Base-by-base conservation (phyloP, 108 stramenopile genomes). In the Cyclotella distinguenda region DNA sequence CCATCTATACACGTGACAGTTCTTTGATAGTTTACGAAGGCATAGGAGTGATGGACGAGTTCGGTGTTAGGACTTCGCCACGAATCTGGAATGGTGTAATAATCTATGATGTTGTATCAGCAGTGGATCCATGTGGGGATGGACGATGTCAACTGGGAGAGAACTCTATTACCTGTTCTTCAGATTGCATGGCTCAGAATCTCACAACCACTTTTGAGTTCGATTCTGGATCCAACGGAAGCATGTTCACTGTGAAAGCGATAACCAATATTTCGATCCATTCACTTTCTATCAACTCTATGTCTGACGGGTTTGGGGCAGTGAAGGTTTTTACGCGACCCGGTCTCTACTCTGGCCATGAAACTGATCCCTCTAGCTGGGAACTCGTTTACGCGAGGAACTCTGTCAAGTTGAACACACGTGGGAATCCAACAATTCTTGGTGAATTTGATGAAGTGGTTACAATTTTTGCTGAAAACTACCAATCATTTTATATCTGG, bases 301-400 rank as follows among this genome's bases (percentile, higher is more conserved):
- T 56, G 43, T 26, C 55, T 7, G 54, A 33, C 22, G 66, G 66
- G 28, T 2, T 2, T 2, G 66, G 66, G 4, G 55, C 66, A 18
- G 67, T 68, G 19, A 57, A 68, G 30, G 56, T 68, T 0, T 68
- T 57, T 40, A 68, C 67, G 25, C 56, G 67, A 28, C 18, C 21
- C 16, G 67, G 67, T 50, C 32, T 19, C 26, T 68, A 58, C 26
- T 15, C 16, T 3, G 54, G 54, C 13, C 56, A 68, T 36, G 67
- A 59, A 39, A 57, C n/a, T 16, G 58, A 47, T 33, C 23, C 54
- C 19, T 38, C 18, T 26, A 56, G 56, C n/a, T 68, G 67, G 67
- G 31, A 35, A 43, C 36, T 58, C 9, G 38, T 68, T n/a, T 68
- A 35, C 22, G 55, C 46, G 7, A 68, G 43, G 12, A 3, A n/a